Evolutionary conservation across 495 filamentous ascomycete species (phyloP), one percentile per base, ranked within the genome.

Genomic region (Penicillium maclennaniae): DNA sequence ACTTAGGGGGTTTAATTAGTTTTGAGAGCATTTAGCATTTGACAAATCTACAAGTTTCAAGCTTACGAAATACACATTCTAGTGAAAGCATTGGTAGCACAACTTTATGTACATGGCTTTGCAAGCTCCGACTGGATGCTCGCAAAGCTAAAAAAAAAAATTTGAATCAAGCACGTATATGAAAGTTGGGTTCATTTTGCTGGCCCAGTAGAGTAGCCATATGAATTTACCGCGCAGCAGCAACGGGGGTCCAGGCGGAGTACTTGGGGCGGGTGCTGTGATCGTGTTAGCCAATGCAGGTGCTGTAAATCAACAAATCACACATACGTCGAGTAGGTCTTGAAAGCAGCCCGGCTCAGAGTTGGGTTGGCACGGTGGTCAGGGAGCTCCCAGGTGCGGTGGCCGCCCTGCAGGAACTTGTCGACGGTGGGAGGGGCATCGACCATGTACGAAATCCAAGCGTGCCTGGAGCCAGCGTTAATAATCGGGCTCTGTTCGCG

Each of bases 361-460:
- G 93, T 96, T 56, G 82, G 69, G 67, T 87, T 95, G 43, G 87
- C 83, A 42, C 85, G 72, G 66, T 93, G 91, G 47, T 86, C 82
- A 31, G 78, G 75, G 23, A 80, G 67, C 59, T 95, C 91, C 93
- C 92, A 97, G 26, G 70, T 62, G 37, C 90, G 80, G 36, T 79
- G 65, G 49, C 80, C 74, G 23, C 81, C 77, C 65, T 85, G 79
- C 61, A 92, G 57, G 55, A 91, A 59, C 31, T 86, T 79, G 69
- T 99, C 93, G 59, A 83, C 66, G 20, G 76, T 79, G 5, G 93
- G 93, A 21, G 92, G 87, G 67, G 90, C 86, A 70, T 97, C 91
- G 51, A 95, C 86, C 72, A 87, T 73, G 73, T 99, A 97, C 42
- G 88, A 87, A 61, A 97, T 89, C 93, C 93, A 99, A 20, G 89